Evolutionary conservation across 2,329 filamentous ascomycete genomes (phyloP).

Genomic region (Colletotrichum lindemuthianum): DNA sequence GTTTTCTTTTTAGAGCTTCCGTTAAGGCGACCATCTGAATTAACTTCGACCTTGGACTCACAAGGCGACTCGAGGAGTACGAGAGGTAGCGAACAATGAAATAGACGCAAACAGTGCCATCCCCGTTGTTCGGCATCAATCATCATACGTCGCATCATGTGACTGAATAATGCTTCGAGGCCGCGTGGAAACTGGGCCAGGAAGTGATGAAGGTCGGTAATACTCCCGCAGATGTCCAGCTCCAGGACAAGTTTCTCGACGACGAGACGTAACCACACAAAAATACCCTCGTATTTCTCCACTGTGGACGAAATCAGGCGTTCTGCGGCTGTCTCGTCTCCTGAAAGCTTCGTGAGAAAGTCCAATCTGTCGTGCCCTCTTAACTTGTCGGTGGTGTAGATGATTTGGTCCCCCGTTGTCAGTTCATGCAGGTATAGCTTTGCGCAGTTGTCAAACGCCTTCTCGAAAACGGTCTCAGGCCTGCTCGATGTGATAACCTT

Average conservation of each 20-base stretch:
- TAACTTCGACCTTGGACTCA: not conserved
- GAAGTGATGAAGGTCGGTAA: not conserved
- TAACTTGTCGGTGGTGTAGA: not conserved
- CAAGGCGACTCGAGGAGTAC: not conserved
- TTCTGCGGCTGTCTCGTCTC: not conserved
- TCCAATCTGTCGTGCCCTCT: not conserved
- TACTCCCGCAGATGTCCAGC: not conserved
- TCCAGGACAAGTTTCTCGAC: not conserved
- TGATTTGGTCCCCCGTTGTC: not conserved
- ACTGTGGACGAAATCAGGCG: not conserved
- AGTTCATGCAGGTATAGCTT: not conserved
- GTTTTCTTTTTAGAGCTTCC: not conserved
- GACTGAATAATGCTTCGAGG: not conserved
- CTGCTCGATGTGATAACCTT: not conserved
- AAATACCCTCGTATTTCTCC: not conserved
- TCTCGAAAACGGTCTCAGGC: not conserved
- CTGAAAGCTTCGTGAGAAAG: rapidly evolving
- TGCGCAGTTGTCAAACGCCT: not conserved
- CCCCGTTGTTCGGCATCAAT: not conserved
- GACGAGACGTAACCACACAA: not conserved
- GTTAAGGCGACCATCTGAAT: not conserved
- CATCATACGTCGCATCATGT: conserved; percentile 2
- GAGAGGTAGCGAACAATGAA: not conserved
- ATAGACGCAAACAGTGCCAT: not conserved
- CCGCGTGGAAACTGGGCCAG: not conserved